Conservation (phyloP, 257 asterid genomes). For the Handroanthus guayacan region DNA sequence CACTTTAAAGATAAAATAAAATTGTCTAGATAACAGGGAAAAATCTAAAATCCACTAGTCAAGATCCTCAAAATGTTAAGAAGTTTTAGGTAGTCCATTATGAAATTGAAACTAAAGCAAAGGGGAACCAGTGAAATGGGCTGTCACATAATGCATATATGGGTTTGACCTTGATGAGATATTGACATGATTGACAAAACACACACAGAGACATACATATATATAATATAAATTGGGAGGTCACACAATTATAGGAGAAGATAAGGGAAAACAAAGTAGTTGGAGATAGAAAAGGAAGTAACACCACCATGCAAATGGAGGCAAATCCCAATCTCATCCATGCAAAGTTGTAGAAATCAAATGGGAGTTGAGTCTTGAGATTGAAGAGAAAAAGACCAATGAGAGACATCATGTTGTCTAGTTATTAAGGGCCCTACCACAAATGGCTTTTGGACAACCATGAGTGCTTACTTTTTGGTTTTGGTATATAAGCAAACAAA, state of each 20-base stretch:
- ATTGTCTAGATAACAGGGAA: constrained; percentile 18
- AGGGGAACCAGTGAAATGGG: constrained; percentile 33
- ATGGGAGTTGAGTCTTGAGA: constrained; percentile 18
- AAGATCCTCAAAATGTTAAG: background rate
- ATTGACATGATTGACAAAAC: background rate
- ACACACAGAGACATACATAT: too few species aligned
- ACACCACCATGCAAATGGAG: constrained; percentile 47
- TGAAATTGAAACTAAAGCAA: constrained; percentile 24
- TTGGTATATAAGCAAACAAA: constrained; percentile 54
- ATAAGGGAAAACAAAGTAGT: constrained; percentile 27
- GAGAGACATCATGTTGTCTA: constrained; percentile 38
- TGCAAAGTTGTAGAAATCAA: constrained; percentile 37
- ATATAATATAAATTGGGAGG: background rate
- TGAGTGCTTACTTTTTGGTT: constrained; percentile 73
- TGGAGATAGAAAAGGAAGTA: constrained; percentile 36
- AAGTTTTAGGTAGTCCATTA: background rate
- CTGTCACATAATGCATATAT: constrained; percentile 24
- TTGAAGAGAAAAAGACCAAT: constrained; percentile 34
- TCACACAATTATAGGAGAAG: constrained; percentile 26
- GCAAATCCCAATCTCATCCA: constrained; percentile 43
- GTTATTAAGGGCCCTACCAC: constrained; percentile 61
- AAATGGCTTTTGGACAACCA: constrained; percentile 62
- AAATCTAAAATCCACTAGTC: constrained; percentile 19
- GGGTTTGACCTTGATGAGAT: constrained; percentile 44
- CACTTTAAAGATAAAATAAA: constrained; percentile 32